Evolutionary conservation across 2,329 filamentous ascomycete species (phyloP).

Genomic region (Orbilia oligospora): DNA sequence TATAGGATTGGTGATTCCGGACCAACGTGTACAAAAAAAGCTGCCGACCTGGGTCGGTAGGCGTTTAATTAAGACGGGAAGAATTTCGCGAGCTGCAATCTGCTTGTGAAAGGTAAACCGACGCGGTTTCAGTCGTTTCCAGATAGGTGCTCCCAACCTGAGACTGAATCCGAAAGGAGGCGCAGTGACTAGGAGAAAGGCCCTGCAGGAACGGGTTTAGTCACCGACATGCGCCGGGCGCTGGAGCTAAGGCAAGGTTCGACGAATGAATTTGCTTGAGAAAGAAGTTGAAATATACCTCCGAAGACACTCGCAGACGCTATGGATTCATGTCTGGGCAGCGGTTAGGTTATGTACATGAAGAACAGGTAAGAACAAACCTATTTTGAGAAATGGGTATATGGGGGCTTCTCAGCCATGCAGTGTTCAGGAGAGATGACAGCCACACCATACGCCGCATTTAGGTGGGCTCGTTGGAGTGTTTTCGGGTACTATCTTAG

Average conservation of each 20-base stretch:
- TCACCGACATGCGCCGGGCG: conserved; percentile 52
- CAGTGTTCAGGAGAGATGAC: conserved; percentile 33
- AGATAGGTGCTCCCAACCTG: conserved; percentile 18
- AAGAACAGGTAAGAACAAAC: conserved; percentile 26
- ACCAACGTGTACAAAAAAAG: conserved; percentile 19
- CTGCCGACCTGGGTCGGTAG: conserved; percentile 50
- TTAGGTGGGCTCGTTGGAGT: conserved; percentile 13
- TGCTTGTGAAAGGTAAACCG: conserved; percentile 32
- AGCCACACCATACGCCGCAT: conserved; percentile 32
- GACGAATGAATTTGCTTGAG: conserved; percentile 9
- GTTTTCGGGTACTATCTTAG: conserved; percentile 23
- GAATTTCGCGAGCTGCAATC: conserved; percentile 47
- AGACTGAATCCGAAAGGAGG: conserved; percentile 46
- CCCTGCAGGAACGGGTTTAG: conserved; percentile 56
- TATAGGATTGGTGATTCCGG: conserved; percentile 42
- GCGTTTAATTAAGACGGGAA: conserved; percentile 57
- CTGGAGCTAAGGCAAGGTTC: conserved; percentile 30
- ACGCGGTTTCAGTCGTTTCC: conserved; percentile 58
- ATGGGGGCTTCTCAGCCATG: conserved; percentile 25
- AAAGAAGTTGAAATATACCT: conserved; percentile 29
- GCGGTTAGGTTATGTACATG: conserved; percentile 37
- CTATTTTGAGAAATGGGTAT: conserved; percentile 13
- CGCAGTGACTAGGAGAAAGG: conserved; percentile 32
- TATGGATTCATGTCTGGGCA: conserved; percentile 28
- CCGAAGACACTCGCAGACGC: conserved; percentile 42